Base-by-base conservation (phyloP, 352 stramenopile genomes). In the Globisporangium solare region DNA sequence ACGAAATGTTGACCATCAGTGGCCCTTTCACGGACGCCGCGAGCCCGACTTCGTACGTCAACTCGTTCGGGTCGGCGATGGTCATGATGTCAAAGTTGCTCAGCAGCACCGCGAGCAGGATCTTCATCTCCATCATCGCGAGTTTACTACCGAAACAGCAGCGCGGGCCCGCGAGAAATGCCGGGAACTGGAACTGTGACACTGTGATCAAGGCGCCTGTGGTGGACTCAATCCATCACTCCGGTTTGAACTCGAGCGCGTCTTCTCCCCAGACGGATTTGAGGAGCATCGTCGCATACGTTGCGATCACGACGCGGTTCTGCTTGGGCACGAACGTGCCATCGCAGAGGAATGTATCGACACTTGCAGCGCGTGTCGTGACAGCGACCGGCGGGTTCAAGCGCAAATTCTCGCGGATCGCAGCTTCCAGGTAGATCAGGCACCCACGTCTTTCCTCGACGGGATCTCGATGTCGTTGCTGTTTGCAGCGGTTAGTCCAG, bases 361-460 rank as follows among this genome's bases (percentile, higher is more conserved):
- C n/a, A n/a, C n/a, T n/a, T n/a, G n/a, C n/a, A n/a, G n/a, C n/a
- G n/a, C 63, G 60, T 0, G 66, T 69, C 15, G 73, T 76, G 60
- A 49, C n/a, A 91, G 37, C 21, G 72, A 71, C 7, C 76, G 89
- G n/a, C 76, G 81, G 81, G 53, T 83, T 83, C 10, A 95, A 47
- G 4, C 83, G 76, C n/a, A 93, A 60, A 42, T 50, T 86, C 53
- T 94, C 86, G 6, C 71, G 71, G 46, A 92, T 64, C n/a, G 71
- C 68, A 0, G 79, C 85, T 20, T 87, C 71, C 17, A 93, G 55
- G 59, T 89, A 92, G 37, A 63, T 55, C 8, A 94, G 70, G 0
- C 63, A 15, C 69, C 51, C 17, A 87, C 49, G 14, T 89, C 56
- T 13, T 85, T 65, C 54, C 74, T 82, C 11, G 65, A 66, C 0